These are phyloP conservation scores for Arthrobotrys pseudoclavata DNA, from an alignment of 2,329 filamentous ascomycete species.

Conservation along the genomic window DNA sequence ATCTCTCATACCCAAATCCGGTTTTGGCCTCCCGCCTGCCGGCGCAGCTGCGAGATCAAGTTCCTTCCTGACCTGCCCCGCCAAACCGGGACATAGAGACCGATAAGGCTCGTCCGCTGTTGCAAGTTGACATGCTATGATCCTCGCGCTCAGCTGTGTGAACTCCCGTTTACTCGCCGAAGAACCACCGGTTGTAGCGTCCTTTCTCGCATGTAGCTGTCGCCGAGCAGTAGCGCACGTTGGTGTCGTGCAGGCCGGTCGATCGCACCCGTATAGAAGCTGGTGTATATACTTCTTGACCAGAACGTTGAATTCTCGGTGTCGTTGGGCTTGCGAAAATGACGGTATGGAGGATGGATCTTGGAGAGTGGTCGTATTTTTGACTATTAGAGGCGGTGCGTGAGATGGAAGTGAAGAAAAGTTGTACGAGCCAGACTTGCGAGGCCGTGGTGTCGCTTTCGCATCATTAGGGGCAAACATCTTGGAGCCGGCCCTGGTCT, in stretches of 20 bases:
- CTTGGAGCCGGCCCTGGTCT: slow-evolving; percentile 1
- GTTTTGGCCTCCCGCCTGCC: slow-evolving; percentile 56
- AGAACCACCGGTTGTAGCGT: slow-evolving; percentile 66
- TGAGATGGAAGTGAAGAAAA: slow-evolving; percentile 48
- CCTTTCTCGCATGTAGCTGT: slow-evolving; percentile 70
- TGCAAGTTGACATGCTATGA: slow-evolving; percentile 83
- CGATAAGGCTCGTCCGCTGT: slow-evolving; percentile 82
- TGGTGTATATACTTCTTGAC: slow-evolving; percentile 79
- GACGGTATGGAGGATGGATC: slow-evolving; percentile 40
- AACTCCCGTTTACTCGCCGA: slow-evolving; percentile 79
- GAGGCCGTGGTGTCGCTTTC: slow-evolving; percentile 33
- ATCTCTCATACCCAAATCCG: slow-evolving; percentile 68
- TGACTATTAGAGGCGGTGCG: slow-evolving; percentile 48
- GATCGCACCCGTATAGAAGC: slow-evolving; percentile 83
- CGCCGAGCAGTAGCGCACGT: slow-evolving; percentile 85
- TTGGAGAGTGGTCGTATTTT: slow-evolving; percentile 47
- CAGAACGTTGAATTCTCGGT: slow-evolving; percentile 47
- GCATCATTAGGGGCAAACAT: slow-evolving; percentile 41
- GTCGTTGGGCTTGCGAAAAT: slow-evolving; percentile 39
- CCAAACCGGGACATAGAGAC: slow-evolving; percentile 74
- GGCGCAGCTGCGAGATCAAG: slow-evolving; percentile 21
- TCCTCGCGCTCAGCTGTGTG: slow-evolving; percentile 83
- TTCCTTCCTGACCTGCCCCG: slow-evolving; percentile 53
- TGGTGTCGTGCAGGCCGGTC: slow-evolving; percentile 76
- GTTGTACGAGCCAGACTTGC: slow-evolving; percentile 35